phyloP scores from a whole-genome alignment of 2,329 filamentous ascomycete genomes.

The Aspergillus unguis region DNA sequence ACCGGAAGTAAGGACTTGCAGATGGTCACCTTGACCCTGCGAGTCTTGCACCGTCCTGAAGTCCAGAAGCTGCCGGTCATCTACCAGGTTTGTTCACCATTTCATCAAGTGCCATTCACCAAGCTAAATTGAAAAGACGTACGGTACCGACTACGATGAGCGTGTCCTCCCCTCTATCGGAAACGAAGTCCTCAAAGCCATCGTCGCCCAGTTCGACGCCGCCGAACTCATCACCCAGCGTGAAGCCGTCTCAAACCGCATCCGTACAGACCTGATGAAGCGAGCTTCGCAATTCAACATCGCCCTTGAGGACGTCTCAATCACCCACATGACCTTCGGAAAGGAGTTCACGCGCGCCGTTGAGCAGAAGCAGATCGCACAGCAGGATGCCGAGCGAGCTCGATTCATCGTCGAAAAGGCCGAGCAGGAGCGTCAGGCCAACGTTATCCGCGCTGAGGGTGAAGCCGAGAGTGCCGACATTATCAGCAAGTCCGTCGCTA shows the following conservation, averaged over 20 bases:
- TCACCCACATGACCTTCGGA: conserved; percentile 99
- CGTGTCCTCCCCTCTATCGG: conserved; percentile 96
- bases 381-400: conserved; percentile 96
- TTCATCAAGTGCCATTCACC: no score
- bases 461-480: conserved; percentile 96
- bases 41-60: conserved; percentile 91
- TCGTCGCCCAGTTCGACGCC: conserved; percentile 98
- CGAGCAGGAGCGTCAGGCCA: conserved; percentile 97
- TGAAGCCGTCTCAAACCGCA: conserved; percentile 92
- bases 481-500: conserved; percentile 89
- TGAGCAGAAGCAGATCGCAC: conserved; percentile 99
- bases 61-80: conserved; percentile 93
- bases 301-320: conserved; percentile 95
- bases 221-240: conserved; percentile 98
- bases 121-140: conserved; percentile 59
- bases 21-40: conserved; percentile 97
- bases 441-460: conserved; percentile 96
- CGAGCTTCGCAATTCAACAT: conserved; percentile 98
- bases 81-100: conserved; percentile 74
- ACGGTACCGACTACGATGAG: conserved; percentile 98
- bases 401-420: conserved; percentile 98
- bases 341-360: conserved; percentile 98
- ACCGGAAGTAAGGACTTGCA: conserved; percentile 98
- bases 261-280: conserved; percentile 85
- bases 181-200: conserved; percentile 98